These are phyloP conservation scores for Hanseniaspora hatyaiensis DNA, from an alignment of 805 yeast species.

Conservation along the genomic window DNA sequence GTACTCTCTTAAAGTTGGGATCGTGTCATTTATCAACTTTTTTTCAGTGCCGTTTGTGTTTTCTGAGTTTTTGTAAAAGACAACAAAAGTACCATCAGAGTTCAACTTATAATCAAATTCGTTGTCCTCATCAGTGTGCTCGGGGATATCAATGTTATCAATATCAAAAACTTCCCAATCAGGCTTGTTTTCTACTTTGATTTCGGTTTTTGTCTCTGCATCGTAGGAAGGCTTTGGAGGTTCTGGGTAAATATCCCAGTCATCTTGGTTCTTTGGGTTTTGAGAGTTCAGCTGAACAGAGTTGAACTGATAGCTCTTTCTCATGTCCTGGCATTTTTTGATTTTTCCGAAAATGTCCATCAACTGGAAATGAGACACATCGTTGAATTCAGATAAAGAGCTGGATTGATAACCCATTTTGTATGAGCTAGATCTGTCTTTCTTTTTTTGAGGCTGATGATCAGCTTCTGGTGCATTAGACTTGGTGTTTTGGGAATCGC, in stretches of 20 bases:
- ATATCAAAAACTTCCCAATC: constrained; percentile 36
- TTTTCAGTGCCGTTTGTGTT: constrained; percentile 18
- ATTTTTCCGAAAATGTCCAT: constrained; percentile 52
- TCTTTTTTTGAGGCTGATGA: constrained; percentile 17
- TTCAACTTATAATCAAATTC: constrained; percentile 51
- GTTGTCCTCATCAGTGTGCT: constrained; percentile 25
- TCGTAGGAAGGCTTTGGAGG: constrained; percentile 90
- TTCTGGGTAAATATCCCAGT: constrained; percentile 79
- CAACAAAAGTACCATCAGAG: constrained; percentile 60
- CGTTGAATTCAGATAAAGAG: constrained; percentile 22
- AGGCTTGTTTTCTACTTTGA: constrained; percentile 32
- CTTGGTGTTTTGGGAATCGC: constrained; percentile 10
- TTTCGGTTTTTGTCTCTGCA: constrained; percentile 43
- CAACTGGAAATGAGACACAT: constrained; percentile 57
- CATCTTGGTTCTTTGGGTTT: constrained; percentile 69
- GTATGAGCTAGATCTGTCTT: neutral
- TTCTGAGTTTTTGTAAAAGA: constrained; percentile 26
- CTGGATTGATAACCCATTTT: constrained; percentile 11
- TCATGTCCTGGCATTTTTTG: constrained; percentile 52
- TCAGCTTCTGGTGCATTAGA: constrained; percentile 34
- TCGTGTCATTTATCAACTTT: constrained; percentile 35
- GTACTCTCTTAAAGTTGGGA: constrained; percentile 78
- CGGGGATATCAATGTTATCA: constrained; percentile 34
- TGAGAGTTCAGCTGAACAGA: constrained; percentile 63
- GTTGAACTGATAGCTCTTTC: constrained; percentile 60